Evolutionary conservation across 2,329 filamentous ascomycete genomes (phyloP).

Genomic region (Aspergillus phoenicis): DNA sequence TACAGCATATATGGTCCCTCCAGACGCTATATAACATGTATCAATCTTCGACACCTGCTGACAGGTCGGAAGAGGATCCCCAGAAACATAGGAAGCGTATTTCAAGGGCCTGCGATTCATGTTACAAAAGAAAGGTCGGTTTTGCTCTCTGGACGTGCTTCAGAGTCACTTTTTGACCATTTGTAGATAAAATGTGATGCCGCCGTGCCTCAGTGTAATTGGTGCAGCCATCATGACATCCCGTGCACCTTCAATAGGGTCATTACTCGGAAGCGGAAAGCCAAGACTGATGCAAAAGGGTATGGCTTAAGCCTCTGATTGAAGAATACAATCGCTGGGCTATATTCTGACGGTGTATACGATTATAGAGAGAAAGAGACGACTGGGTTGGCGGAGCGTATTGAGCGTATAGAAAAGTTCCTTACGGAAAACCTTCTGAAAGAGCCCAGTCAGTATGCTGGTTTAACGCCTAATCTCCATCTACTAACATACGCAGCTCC

Average conservation of each 20-base stretch:
- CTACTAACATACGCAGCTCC: conserved; percentile 17
- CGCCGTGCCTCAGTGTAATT: conserved; percentile 50
- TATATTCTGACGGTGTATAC: background rate
- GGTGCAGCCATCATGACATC: conserved; percentile 53
- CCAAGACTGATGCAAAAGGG: conserved; percentile 23
- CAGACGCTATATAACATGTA: conserved; percentile 14
- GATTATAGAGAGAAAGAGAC: conserved; percentile 26
- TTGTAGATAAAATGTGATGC: conserved; percentile 55
- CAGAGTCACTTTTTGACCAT: background rate
- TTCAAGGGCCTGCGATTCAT: conserved; percentile 52
- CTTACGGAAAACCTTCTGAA: conserved; percentile 35
- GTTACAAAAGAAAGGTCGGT: conserved; percentile 52
- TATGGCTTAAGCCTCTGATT: conserved; percentile 13
- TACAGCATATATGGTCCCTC: background rate
- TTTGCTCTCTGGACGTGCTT: background rate
- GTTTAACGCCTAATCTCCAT: background rate
- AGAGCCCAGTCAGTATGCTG: conserved; percentile 25
- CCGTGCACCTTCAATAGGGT: conserved; percentile 50
- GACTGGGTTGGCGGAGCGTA: conserved; percentile 40
- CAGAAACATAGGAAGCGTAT: conserved; percentile 28
- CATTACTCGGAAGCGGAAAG: conserved; percentile 33
- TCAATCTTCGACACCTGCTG: conserved; percentile 19
- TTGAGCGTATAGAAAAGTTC: conserved; percentile 46
- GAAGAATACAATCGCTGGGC: background rate
- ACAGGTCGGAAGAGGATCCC: conserved; percentile 26